Evolutionary conservation across 305 asterid species (phyloP), one percentile per base, ranked within the genome.

Genomic region (Plantago lanceolata): DNA sequence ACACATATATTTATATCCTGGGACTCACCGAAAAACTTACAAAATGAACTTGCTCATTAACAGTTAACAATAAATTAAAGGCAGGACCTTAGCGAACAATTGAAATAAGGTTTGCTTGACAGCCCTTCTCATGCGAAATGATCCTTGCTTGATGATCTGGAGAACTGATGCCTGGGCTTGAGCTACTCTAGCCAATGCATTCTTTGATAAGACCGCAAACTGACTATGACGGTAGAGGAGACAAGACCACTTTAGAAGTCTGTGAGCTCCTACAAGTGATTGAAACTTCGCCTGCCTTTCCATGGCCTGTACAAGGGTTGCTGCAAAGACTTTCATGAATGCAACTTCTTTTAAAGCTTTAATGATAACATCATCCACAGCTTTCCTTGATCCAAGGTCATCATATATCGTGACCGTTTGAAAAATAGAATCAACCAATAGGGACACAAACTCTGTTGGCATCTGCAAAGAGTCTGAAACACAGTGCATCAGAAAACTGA

Each of bases 171-270:
- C 84, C 82, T 93, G 99, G 18, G 82, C 85, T 78, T 84, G 95
- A 59, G 89, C 85, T 65, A 93, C 79, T 84, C 86, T 88, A 71
- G 72, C 73, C 57, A 93, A 68, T 62, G 97, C 97, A 49, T 82
- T 93, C 83, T 82, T 93, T 35, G 96, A 87, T 74, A 87, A 71
- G 26, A 70, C 71, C 49, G 85, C 73, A 78, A 93, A 93, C 68
- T 83, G 86, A 74, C 94, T 85, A 63, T 88, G 74, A 67, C 77
- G 79, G 59, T 90, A 72, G 57, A 93, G 93, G 70, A 85, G 75
- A 72, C 88, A 88, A 44, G 99, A 87, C 99, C 99, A 93, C 71
- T 77, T 84, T 35, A 90, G 78, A 63, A 90, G 89, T 79, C 96
- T 84, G 74, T 84, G 75, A 70, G 90, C 82, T 70, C 81, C 90